These are phyloP conservation scores for Amoebophrya sp. DNA, from an alignment of 169 alveolate species.

Conservation along the genomic window DNA sequence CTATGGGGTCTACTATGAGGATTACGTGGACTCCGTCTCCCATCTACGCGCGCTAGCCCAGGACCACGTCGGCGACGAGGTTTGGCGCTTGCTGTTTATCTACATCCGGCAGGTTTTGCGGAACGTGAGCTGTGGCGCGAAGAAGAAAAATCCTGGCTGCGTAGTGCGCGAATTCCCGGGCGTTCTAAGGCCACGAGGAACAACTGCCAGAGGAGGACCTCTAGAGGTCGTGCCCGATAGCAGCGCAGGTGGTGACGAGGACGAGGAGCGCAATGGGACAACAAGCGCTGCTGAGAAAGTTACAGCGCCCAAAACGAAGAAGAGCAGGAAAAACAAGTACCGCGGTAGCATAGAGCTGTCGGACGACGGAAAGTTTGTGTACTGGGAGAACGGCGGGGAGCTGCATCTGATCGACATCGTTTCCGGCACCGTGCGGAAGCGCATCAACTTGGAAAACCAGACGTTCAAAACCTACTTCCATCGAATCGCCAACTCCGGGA, in stretches of 20 bases:
- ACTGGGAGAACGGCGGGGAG: background rate
- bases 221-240: too few relatives aligned
- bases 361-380: background rate
- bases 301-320: too few relatives aligned
- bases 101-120: background rate
- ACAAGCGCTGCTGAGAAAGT: too few relatives aligned
- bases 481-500: background rate
- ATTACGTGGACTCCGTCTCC: background rate
- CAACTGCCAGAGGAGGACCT: too few relatives aligned
- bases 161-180: background rate
- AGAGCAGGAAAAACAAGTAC: background rate
- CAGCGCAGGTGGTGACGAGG: too few relatives aligned
- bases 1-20: background rate
- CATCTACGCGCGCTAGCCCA: too few relatives aligned
- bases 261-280: too few relatives aligned
- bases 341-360: background rate
- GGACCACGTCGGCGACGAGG: background rate
- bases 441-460: too few relatives aligned
- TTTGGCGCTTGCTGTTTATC: background rate
- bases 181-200: too few relatives aligned
- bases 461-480: background rate
- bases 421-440: background rate
- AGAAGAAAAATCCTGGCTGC: too few relatives aligned
- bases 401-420: background rate
- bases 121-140: background rate